Conservation (phyloP, 371 early-diverging fungal genomes). For the Mucor mucedo region DNA sequence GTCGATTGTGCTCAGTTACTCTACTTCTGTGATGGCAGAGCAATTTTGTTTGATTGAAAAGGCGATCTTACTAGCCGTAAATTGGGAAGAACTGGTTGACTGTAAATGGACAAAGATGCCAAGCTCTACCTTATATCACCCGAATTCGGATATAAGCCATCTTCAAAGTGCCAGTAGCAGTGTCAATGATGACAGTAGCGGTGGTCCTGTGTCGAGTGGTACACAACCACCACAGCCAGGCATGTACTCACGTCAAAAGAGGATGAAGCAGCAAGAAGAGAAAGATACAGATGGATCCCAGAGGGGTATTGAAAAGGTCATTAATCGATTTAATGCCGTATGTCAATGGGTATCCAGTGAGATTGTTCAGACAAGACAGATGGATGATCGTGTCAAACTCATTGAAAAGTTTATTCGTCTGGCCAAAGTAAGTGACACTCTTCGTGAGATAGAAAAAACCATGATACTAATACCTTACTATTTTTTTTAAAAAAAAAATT, state of each 20-base stretch:
- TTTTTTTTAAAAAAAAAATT: too few relatives aligned
- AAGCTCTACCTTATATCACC: constrained; percentile 10
- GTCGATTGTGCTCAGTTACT: constrained; percentile 32
- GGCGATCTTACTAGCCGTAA: constrained; percentile 51
- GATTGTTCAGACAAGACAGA: constrained; percentile 58
- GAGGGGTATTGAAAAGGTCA: constrained; percentile 62
- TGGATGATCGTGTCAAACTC: constrained; percentile 64
- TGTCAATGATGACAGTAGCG: not conserved
- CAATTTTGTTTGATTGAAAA: constrained; percentile 69
- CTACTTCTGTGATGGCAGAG: constrained; percentile 64
- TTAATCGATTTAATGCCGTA: constrained; percentile 71
- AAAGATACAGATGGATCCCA: constrained; percentile 12
- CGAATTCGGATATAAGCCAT: not conserved
- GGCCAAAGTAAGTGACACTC: constrained; percentile 55
- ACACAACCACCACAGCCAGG: constrained; percentile 11
- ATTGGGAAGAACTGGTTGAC: constrained; percentile 71
- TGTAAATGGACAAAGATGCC: constrained; percentile 65
- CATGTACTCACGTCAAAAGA: constrained; percentile 24
- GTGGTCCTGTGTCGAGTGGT: not conserved
- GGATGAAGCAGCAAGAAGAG: constrained; percentile 29
- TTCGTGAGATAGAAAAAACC: too few relatives aligned
- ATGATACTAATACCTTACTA: too few relatives aligned
- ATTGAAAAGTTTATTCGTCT: constrained; percentile 78
- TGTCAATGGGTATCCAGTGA: constrained; percentile 79
- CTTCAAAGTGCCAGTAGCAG: not conserved